Conservation (phyloP, 257 asterid genomes). For the Gentiana dahurica region DNA sequence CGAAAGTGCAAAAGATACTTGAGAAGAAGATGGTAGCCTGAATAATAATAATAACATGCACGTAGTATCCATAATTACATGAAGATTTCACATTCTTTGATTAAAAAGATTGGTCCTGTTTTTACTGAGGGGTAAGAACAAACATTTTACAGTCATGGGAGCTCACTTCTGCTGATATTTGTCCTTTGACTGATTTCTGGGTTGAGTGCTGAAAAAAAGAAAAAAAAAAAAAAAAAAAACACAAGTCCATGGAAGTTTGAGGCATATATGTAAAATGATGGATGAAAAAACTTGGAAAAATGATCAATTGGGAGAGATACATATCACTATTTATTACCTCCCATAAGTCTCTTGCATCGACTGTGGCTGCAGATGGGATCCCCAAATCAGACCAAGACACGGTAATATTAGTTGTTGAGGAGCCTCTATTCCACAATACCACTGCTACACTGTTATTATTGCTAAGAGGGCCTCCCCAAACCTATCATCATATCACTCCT, state of each 20-base stretch:
- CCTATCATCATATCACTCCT: constrained; percentile 19
- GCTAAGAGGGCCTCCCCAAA: constrained; percentile 76
- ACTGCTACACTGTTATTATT: constrained; percentile 39
- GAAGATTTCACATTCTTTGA: too few species aligned
- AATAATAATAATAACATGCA: too few species aligned
- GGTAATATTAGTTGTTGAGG: constrained; percentile 46
- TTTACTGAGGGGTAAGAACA: constrained; percentile 36
- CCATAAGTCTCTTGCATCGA: constrained; percentile 73
- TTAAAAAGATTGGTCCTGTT: too few species aligned
- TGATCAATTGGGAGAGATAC: neutral
- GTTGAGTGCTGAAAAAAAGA: constrained; percentile 36
- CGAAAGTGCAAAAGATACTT: too few species aligned
- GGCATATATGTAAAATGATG: neutral
- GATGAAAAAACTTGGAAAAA: neutral
- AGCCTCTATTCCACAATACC: constrained; percentile 73
- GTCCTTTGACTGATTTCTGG: constrained; percentile 24
- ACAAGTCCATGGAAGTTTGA: neutral
- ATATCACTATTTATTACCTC: constrained; percentile 25
- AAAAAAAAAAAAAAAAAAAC: neutral
- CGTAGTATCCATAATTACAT: too few species aligned
- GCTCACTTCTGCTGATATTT: constrained; percentile 44
- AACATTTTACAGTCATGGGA: constrained; percentile 70
- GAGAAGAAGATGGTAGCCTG: too few species aligned
- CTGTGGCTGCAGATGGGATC: constrained; percentile 28
- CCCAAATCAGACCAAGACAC: constrained; percentile 68